phyloP scores from a whole-genome alignment of 2,329 filamentous ascomycete genomes.

The Cladosporium sp. region DNA sequence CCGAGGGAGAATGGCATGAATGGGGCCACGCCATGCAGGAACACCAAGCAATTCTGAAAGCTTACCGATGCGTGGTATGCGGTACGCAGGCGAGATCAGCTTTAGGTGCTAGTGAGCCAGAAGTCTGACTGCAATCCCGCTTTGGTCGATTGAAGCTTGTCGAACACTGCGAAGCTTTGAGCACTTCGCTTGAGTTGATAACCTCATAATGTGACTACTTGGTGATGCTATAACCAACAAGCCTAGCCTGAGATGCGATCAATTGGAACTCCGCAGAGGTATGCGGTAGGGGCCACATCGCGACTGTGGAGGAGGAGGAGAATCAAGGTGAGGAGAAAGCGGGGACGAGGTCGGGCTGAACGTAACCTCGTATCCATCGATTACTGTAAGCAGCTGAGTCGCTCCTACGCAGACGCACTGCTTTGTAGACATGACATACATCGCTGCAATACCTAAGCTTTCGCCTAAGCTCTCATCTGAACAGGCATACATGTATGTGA shows the following conservation, averaged over 20 bases:
- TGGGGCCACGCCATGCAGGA: background rate
- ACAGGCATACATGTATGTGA: too few species aligned
- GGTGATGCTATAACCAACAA: background rate
- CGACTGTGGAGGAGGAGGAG: background rate
- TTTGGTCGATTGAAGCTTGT: too few species aligned
- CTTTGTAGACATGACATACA: background rate
- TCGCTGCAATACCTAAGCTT: background rate
- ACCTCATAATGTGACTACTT: background rate
- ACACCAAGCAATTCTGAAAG: conserved; percentile 1
- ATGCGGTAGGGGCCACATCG: too few species aligned
- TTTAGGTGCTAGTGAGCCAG: background rate
- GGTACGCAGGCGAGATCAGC: background rate
- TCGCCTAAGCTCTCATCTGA: too few species aligned
- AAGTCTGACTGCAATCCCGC: background rate
- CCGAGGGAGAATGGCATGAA: background rate
- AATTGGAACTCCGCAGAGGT: too few species aligned
- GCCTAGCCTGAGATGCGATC: too few species aligned
- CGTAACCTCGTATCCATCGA: background rate
- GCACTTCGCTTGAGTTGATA: background rate
- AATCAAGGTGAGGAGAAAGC: background rate
- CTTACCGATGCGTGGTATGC: background rate
- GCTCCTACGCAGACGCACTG: background rate
- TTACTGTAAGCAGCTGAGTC: background rate
- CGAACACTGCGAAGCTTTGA: background rate
- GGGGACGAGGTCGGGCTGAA: background rate